Percentiles rank a stretch among this genome's conserved stretches.
phyloP scores from a whole-genome alignment of 2,329 filamentous ascomycete species.

The Beauveria sp. region DNA sequence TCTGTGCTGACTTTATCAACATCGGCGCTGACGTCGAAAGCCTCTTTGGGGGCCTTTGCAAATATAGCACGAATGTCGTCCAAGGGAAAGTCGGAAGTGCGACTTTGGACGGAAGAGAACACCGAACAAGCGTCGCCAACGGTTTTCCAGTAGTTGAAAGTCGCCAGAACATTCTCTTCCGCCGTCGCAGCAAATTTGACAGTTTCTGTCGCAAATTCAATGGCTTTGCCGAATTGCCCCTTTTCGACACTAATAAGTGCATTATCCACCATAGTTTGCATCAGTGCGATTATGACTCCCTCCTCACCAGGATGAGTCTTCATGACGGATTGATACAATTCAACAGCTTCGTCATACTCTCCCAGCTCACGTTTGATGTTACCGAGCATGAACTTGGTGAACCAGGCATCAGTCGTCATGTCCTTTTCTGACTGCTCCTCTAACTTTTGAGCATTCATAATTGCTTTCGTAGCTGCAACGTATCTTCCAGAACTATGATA shows the following conservation, averaged over 20 bases:
- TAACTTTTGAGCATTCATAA: constrained; percentile 73
- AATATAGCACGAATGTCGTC: constrained; percentile 53
- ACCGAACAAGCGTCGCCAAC: constrained; percentile 82
- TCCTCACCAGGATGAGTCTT: constrained; percentile 63
- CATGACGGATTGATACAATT: constrained; percentile 68
- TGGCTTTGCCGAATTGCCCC: constrained; percentile 78
- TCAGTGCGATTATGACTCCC: constrained; percentile 77
- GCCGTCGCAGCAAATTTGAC: constrained; percentile 61
- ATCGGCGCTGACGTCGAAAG: constrained; percentile 57
- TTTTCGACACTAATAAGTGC: constrained; percentile 70
- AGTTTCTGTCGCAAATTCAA: constrained; percentile 60
- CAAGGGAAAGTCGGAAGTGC: constrained; percentile 54
- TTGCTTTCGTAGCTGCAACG: constrained; percentile 88
- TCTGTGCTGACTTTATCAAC: constrained; percentile 55
- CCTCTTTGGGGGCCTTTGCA: constrained; percentile 40
- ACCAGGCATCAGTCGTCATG: constrained; percentile 70
- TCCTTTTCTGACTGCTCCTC: constrained; percentile 50
- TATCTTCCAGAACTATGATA: constrained; percentile 92
- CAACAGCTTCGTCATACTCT: constrained; percentile 77
- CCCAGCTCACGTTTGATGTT: constrained; percentile 90
- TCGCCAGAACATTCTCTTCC: constrained; percentile 51
- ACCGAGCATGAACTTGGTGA: constrained; percentile 91
- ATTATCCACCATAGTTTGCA: constrained; percentile 82
- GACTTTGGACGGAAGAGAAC: constrained; percentile 71
- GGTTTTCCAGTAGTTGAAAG: constrained; percentile 94